Conservation (phyloP, 139 green algal genomes). For the Astrephomene gubernaculifera region DNA sequence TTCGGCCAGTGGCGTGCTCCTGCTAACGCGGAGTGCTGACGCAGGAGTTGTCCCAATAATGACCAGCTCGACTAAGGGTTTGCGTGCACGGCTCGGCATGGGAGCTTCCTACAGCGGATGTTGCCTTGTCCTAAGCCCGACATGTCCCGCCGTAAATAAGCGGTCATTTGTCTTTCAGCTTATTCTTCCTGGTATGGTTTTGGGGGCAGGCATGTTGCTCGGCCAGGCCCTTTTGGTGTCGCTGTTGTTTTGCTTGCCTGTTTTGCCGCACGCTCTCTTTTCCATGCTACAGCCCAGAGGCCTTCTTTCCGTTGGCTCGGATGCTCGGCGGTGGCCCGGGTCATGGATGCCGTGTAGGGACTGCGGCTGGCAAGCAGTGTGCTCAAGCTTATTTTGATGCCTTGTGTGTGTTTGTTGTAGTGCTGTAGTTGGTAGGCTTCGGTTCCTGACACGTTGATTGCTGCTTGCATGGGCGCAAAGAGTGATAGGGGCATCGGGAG, state of each 20-base stretch:
- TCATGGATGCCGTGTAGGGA: no score
- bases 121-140: background rate
- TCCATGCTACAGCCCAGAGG: background rate
- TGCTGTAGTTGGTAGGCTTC: background rate
- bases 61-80: background rate
- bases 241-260: background rate
- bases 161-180: background rate
- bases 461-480: background rate
- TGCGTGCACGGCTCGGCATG: background rate
- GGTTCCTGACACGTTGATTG: background rate
- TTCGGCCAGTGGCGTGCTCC: conserved; percentile 31
- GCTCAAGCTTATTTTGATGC: background rate
- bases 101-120: background rate
- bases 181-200: background rate
- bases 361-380: no score
- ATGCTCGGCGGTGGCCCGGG: no score
- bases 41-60: no score
- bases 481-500: background rate
- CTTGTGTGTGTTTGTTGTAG: background rate
- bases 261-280: background rate
- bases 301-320: no score
- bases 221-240: background rate
- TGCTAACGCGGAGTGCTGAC: conserved; percentile 11
- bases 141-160: conserved; percentile 2
- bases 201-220: conserved; percentile 16